A percentile compares a stretch with the other conserved stretches of the same genome.
phyloP scores from a whole-genome alignment of 106 monocot species.

The Alisma plantagoaquatica region DNA sequence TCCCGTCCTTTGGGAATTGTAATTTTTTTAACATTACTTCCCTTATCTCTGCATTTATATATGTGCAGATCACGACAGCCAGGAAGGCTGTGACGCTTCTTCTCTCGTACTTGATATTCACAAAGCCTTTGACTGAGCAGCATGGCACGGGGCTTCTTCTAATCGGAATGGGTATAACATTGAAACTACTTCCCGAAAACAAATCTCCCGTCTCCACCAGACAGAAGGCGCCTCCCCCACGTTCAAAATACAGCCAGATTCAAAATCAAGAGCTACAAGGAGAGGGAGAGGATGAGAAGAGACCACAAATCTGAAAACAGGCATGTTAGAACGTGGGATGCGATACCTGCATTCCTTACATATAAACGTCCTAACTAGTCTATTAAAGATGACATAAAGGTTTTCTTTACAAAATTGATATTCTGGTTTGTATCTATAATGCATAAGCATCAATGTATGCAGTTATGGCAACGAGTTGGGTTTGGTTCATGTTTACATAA shows the following conservation, averaged over 20 bases:
- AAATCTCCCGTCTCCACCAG: conserved; percentile 5
- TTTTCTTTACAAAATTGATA: too few relatives aligned
- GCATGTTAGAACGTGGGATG: too few relatives aligned
- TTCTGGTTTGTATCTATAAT: too few relatives aligned
- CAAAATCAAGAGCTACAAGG: background rate
- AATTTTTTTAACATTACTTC: background rate
- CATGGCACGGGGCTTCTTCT: conserved; percentile 47
- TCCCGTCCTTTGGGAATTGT: background rate
- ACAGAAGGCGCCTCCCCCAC: conserved; percentile 5
- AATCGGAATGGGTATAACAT: conserved; percentile 45
- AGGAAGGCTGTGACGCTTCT: conserved; percentile 55
- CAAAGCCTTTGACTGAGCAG: conserved; percentile 58
- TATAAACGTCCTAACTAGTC: too few relatives aligned
- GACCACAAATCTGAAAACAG: conserved; percentile 26
- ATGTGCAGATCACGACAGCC: conserved; percentile 44
- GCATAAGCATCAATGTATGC: too few relatives aligned
- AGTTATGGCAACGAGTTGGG: too few relatives aligned
- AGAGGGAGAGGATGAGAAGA: conserved; percentile 25
- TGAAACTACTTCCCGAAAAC: conserved; percentile 46
- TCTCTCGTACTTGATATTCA: conserved; percentile 50
- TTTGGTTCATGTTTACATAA: too few relatives aligned
- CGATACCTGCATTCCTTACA: too few relatives aligned
- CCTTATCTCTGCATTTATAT: too few relatives aligned
- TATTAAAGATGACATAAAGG: too few relatives aligned
- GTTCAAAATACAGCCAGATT: conserved; percentile 3